Conservation (phyloP, 2,329 filamentous ascomycete species). For the Aspergillus pseudotamarii region DNA sequence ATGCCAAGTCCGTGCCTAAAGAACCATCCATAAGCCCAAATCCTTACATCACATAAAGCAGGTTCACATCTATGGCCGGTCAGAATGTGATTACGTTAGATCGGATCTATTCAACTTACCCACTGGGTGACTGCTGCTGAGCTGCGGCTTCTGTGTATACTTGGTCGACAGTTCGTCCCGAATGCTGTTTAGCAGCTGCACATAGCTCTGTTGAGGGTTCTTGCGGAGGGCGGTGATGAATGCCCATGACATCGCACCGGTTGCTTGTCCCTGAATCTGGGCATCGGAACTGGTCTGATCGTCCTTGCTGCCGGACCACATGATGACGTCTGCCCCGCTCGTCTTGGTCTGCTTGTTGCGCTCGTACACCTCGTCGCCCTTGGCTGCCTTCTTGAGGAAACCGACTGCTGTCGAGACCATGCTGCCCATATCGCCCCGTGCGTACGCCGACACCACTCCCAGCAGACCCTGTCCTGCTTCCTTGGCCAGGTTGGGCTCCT, state of each 20-base stretch:
- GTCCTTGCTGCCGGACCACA: constrained; percentile 98
- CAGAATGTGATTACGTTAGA: constrained; percentile 15
- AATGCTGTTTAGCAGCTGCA: constrained; percentile 92
- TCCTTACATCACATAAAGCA: constrained; percentile 68
- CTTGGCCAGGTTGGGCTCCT: constrained; percentile 69
- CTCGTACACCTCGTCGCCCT: constrained; percentile 76
- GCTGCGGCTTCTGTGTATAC: constrained; percentile 92
- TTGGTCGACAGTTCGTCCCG: constrained; percentile 83
- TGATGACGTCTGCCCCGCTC: constrained; percentile 90
- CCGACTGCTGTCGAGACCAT: constrained; percentile 80
- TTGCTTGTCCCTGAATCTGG: constrained; percentile 82
- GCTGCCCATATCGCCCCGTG: constrained; percentile 78
- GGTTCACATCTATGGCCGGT: constrained; percentile 59
- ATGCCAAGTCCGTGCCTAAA: neutral
- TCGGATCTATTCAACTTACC: constrained; percentile 61
- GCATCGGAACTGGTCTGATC: constrained; percentile 94
- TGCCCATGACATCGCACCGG: constrained; percentile 97
- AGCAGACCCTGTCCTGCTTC: constrained; percentile 67
- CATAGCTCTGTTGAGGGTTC: constrained; percentile 94
- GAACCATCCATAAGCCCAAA: constrained; percentile 9
- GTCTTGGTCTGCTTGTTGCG: constrained; percentile 86
- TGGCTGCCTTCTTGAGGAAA: constrained; percentile 84
- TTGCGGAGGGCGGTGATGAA: constrained; percentile 90
- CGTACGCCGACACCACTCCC: constrained; percentile 74
- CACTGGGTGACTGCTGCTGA: constrained; percentile 93